Percentiles rank a stretch among this genome's conserved stretches.
Evolutionary conservation across 2,329 filamentous ascomycete genomes (phyloP).

Genomic region (Triangularia verruculosa): DNA sequence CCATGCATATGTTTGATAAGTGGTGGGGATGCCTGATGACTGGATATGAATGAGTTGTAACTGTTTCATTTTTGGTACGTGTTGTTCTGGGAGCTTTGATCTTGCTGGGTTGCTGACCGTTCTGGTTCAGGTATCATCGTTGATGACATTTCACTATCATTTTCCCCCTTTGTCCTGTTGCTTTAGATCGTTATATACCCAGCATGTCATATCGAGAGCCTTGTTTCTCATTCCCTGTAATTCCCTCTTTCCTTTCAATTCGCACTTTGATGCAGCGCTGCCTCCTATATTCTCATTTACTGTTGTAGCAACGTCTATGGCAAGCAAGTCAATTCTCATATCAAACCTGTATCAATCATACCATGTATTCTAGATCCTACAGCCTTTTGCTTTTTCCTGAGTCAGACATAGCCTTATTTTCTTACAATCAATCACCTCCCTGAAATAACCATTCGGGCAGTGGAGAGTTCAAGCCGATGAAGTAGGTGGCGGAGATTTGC

Average conservation of each 20-base stretch:
- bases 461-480: neutral
- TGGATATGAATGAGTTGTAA: neutral
- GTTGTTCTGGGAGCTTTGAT: neutral
- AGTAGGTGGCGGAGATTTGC: neutral
- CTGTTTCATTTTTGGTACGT: neutral
- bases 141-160: neutral
- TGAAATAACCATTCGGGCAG: neutral
- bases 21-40: neutral
- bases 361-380: neutral
- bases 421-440: neutral
- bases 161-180: neutral
- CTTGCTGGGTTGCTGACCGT: neutral
- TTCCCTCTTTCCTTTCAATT: neutral
- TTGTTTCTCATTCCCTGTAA: neutral
- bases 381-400: neutral
- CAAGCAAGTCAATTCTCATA: neutral
- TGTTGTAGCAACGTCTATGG: neutral
- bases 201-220: neutral
- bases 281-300: neutral
- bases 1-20: neutral
- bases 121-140: neutral
- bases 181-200: neutral
- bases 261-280: neutral
- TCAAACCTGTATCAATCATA: neutral
- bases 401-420: neutral